These are phyloP conservation scores for Fusarium sp. DNA, from an alignment of 2,329 filamentous ascomycete genomes.

Conservation along the genomic window DNA sequence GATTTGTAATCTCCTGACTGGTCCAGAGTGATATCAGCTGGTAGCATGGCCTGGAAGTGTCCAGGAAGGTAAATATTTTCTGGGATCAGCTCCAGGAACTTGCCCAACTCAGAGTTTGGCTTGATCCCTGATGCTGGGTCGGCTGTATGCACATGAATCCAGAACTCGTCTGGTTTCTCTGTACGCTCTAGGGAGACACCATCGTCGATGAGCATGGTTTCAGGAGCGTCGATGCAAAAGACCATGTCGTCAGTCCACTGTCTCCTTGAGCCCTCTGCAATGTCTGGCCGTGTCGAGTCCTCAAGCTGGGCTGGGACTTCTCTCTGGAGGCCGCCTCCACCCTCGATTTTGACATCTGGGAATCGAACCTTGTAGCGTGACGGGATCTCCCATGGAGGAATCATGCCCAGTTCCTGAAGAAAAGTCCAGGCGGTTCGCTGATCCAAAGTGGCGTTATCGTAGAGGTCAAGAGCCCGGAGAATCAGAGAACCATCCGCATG, in stretches of 20 bases:
- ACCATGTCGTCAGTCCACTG: conserved; percentile 70
- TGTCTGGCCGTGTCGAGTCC: conserved; percentile 55
- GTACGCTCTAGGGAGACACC: conserved; percentile 78
- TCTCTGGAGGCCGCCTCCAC: conserved; percentile 56
- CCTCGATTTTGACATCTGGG: conserved; percentile 59
- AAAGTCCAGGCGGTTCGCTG: conserved; percentile 70
- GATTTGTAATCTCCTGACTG: conserved; percentile 47
- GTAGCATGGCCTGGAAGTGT: conserved; percentile 69
- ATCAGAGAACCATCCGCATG: conserved; percentile 73
- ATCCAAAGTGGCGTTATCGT: conserved; percentile 59
- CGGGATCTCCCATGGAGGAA: conserved; percentile 77
- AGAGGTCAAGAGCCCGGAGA: conserved; percentile 70
- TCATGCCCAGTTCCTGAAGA: conserved; percentile 79
- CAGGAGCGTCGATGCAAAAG: conserved; percentile 78
- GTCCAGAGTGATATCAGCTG: conserved; percentile 48
- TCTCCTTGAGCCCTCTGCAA: conserved; percentile 63
- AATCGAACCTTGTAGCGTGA: conserved; percentile 70
- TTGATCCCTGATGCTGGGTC: conserved; percentile 79
- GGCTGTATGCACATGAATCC: conserved; percentile 83
- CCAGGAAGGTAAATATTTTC: conserved; percentile 72
- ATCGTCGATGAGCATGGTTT: conserved; percentile 81
- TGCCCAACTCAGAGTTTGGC: conserved; percentile 67
- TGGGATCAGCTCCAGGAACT: conserved; percentile 70
- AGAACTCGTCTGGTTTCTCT: conserved; percentile 66
- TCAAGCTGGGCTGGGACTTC: conserved; percentile 46